These are phyloP conservation scores for Cenchrus purpureus DNA, from an alignment of 176 grass and related monocot species.

Conservation along the genomic window DNA sequence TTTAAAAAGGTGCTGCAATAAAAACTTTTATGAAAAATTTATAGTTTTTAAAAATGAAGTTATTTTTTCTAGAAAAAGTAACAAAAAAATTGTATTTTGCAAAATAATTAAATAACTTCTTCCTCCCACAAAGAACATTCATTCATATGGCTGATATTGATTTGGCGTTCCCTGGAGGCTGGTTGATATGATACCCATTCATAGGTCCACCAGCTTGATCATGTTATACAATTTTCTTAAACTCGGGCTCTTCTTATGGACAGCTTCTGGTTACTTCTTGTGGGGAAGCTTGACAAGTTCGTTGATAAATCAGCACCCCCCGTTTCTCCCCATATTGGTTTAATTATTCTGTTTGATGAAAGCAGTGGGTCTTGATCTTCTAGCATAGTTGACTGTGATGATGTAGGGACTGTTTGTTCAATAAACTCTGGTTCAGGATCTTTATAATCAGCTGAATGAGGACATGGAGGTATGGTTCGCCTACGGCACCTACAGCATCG, in stretches of 20 bases:
- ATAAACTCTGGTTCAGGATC: constrained; percentile 66
- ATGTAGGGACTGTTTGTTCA: constrained; percentile 57
- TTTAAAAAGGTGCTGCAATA: too few species aligned
- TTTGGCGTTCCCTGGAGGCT: too few species aligned
- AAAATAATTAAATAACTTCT: too few species aligned
- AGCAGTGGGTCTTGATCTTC: constrained; percentile 56
- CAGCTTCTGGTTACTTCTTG: constrained; percentile 66
- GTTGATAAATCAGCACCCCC: constrained; percentile 43
- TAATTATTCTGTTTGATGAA: constrained; percentile 59
- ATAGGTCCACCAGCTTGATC: constrained; percentile 29
- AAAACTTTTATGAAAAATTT: too few species aligned
- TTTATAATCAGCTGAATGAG: constrained; percentile 58
- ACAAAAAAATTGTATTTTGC: too few species aligned
- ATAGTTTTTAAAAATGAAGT: too few species aligned
- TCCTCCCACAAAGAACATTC: too few species aligned
- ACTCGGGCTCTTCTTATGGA: constrained; percentile 75
- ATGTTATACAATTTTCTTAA: constrained; percentile 47
- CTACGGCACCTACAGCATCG: constrained; percentile 85
- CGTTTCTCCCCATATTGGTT: constrained; percentile 42
- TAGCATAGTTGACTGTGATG: constrained; percentile 49
- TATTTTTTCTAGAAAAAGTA: too few species aligned
- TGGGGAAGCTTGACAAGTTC: constrained; percentile 18
- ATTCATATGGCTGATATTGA: too few species aligned
- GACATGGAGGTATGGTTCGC: constrained; percentile 77
- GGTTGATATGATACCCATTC: constrained; percentile 3